A percentile compares a stretch with the other conserved stretches of the same genome.
Evolutionary conservation across 441 rosid species (phyloP).

Genomic region (Euphorbia celastroides): DNA sequence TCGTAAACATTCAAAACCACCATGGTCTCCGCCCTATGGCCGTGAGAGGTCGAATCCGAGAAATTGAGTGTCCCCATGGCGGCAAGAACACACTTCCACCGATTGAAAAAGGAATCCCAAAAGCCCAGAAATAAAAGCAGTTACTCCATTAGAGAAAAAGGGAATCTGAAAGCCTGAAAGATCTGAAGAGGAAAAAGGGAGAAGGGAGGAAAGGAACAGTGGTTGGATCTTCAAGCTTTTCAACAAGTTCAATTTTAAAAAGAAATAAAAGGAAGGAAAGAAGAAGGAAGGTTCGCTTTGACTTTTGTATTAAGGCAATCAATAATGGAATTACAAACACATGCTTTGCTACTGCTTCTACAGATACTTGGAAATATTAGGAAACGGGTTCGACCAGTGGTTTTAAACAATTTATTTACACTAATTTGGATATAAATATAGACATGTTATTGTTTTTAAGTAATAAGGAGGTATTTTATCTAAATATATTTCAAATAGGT

Average conservation of each 20-base stretch:
- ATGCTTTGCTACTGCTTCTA: background rate
- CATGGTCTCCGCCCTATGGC: constrained; percentile 19
- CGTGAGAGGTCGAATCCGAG: constrained; percentile 26
- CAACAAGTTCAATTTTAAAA: background rate
- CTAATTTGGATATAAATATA: too few species aligned
- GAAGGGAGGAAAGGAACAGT: background rate
- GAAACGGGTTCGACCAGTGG: too few species aligned
- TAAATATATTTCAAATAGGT: too few species aligned
- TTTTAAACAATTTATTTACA: too few species aligned
- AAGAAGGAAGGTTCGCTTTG: background rate
- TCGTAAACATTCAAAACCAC: constrained; percentile 81
- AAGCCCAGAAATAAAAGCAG: background rate
- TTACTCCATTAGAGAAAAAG: background rate
- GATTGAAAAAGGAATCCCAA: constrained; percentile 11
- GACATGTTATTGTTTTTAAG: too few species aligned
- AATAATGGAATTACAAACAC: background rate
- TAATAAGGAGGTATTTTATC: too few species aligned
- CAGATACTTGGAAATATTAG: too few species aligned
- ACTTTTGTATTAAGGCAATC: background rate
- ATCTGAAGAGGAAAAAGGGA: background rate
- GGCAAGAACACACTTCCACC: background rate
- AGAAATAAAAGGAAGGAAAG: background rate
- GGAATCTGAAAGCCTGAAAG: background rate
- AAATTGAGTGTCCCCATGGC: constrained; percentile 34
- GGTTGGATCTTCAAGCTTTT: background rate